Conservation (phyloP, 768 basidiomycete genomes). For the Thelephora ganbajun region DNA sequence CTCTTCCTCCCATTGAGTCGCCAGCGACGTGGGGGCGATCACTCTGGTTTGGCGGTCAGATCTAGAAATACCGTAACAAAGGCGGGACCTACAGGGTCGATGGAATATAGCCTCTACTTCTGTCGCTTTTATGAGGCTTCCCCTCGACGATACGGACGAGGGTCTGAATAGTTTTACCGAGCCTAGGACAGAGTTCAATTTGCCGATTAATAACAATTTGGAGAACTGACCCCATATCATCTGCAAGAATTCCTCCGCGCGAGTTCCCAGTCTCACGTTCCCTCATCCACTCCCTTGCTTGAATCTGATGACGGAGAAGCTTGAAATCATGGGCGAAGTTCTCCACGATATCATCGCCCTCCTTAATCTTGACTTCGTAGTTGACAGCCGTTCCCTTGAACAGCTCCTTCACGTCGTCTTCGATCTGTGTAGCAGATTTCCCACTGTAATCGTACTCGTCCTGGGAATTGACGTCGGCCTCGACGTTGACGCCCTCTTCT, state of each 20-base stretch:
- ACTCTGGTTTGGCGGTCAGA: conserved; percentile 36
- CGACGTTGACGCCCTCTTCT: conserved; percentile 12
- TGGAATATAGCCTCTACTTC: conserved; percentile 55
- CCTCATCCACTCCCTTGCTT: conserved; percentile 80
- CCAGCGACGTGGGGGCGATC: conserved; percentile 74
- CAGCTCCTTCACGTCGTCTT: conserved; percentile 65
- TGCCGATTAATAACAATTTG: not conserved
- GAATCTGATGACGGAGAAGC: conserved; percentile 78
- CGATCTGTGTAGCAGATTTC: conserved; percentile 44
- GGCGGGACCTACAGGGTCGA: conserved; percentile 46
- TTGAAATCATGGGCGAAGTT: conserved; percentile 61
- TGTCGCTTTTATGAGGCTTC: conserved; percentile 53
- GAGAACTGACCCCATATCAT: conserved; percentile 69
- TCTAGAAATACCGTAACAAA: not conserved
- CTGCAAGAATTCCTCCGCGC: conserved; percentile 79
- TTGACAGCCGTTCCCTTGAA: conserved; percentile 50
- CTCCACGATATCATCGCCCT: conserved; percentile 55
- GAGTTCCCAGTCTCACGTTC: conserved; percentile 70
- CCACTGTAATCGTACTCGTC: conserved; percentile 16
- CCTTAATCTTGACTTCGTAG: conserved; percentile 40
- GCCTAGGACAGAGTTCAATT: conserved; percentile 22
- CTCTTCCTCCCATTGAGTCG: conserved; percentile 86
- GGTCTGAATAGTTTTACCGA: conserved; percentile 88
- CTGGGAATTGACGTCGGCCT: conserved; percentile 19
- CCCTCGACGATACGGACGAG: conserved; percentile 80